A percentile compares a stretch with the other conserved stretches of the same genome.
These are phyloP conservation scores for Cajanus cajan DNA, from an alignment of 306 rosid species.

Conservation along the genomic window DNA sequence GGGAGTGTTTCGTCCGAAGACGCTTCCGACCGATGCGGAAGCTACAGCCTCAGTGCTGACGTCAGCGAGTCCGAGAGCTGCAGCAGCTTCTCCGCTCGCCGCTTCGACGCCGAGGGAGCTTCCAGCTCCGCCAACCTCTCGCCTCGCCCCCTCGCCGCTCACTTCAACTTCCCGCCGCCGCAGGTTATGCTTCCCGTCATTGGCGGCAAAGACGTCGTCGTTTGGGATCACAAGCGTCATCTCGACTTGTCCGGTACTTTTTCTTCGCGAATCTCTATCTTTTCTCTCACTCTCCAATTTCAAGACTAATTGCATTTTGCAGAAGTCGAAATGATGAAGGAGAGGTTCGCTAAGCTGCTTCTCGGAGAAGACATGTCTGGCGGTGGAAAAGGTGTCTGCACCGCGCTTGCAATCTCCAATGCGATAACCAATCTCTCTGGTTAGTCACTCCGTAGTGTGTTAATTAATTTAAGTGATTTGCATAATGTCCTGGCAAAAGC, in stretches of 20 bases:
- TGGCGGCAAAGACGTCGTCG: constrained; percentile 69
- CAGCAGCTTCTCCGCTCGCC: constrained; percentile 74
- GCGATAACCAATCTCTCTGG: constrained; percentile 97
- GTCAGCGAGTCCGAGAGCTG: constrained; percentile 92
- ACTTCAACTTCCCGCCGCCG: constrained; percentile 48
- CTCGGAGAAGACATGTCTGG: constrained; percentile 98
- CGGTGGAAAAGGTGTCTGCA: constrained; percentile 98
- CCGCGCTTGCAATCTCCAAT: constrained; percentile 92
- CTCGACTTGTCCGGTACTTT: constrained; percentile 65
- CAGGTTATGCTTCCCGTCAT: constrained; percentile 68
- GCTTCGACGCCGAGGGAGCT: constrained; percentile 73
- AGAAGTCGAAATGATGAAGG: constrained; percentile 96
- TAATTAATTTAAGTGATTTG: neutral
- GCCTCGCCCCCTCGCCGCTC: constrained; percentile 45
- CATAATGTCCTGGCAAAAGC: neutral
- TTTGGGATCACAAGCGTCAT: constrained; percentile 68
- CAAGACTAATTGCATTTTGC: neutral
- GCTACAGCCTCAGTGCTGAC: constrained; percentile 89
- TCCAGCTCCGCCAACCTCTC: constrained; percentile 74
- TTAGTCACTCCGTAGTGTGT: constrained; percentile 13
- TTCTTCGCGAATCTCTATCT: neutral
- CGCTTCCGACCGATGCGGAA: constrained; percentile 74
- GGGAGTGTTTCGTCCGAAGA: constrained; percentile 76
- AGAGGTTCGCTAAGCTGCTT: constrained; percentile 85
- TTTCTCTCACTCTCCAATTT: neutral